Conservation (phyloP, 352 stramenopile genomes). For the Elongisporangium senticosum region DNA sequence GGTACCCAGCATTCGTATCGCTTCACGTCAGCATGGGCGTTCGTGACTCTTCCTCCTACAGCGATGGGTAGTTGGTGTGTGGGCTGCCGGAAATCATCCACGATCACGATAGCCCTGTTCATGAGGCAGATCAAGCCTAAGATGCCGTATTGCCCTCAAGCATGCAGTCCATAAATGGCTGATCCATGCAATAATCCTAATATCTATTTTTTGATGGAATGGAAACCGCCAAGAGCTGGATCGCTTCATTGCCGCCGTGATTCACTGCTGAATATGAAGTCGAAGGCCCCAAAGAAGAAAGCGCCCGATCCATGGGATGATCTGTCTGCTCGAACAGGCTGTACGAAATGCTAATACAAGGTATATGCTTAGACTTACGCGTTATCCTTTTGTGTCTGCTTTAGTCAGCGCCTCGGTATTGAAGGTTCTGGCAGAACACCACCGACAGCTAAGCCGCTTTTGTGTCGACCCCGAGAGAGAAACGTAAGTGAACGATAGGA, state of each 20-base stretch:
- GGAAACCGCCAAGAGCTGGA: not conserved
- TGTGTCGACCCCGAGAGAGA: conserved; percentile 18
- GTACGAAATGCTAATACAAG: conserved; percentile 11
- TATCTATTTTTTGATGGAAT: not conserved
- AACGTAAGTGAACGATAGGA: conserved; percentile 6
- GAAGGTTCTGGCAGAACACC: conserved; percentile 32
- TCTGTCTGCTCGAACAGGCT: conserved; percentile 25
- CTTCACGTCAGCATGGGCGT: not conserved
- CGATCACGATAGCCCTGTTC: conserved; percentile 31
- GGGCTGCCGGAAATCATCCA: conserved; percentile 7
- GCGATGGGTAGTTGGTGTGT: not conserved
- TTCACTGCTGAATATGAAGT: conserved; percentile 18
- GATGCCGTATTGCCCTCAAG: not conserved
- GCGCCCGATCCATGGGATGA: conserved; percentile 22
- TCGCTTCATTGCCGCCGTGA: conserved; percentile 3
- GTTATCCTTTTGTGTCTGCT: not conserved
- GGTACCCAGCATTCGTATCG: conserved; percentile 44
- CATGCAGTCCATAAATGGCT: not conserved
- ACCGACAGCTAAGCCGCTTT: conserved; percentile 38
- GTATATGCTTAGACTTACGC: not conserved
- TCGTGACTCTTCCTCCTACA: not conserved
- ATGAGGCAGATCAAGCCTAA: conserved; percentile 10
- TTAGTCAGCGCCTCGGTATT: conserved; percentile 36
- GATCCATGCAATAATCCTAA: not conserved
- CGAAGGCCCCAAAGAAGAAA: conserved; percentile 22